Evolutionary conservation across 768 basidiomycete species (phyloP), one percentile per base, ranked within the genome.

Genomic region (Mycena maculata): DNA sequence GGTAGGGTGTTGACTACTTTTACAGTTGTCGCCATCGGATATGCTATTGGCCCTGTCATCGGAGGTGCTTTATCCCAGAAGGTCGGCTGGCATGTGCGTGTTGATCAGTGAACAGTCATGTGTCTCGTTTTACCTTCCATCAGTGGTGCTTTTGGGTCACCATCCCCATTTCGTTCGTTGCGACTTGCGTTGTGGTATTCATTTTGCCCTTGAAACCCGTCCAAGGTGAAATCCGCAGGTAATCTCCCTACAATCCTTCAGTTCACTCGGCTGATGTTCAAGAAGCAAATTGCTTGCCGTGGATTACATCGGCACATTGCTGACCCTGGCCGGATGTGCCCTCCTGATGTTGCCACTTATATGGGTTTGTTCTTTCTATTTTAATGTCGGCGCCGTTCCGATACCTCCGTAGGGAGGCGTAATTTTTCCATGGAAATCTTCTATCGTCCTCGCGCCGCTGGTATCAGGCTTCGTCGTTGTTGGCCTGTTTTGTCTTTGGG

Each of bases 81-180:
- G 57, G 87, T 83, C 5, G 83, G 83, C 54, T 92, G 91, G 91
- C 79, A 85, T 65, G 88, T 89, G 74, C 31, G 85, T 77, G 25
- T 28, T 44, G 3, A 30, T n/a, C 23, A n/a, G 50, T 18, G 28
- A 15, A n/a, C n/a, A n/a, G n/a, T n/a, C n/a, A n/a, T n/a, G n/a
- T n/a, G n/a, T n/a, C n/a, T n/a, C n/a, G n/a, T n/a, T n/a, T n/a
- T n/a, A n/a, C n/a, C n/a, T n/a, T n/a, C n/a, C n/a, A n/a, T 2
- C 50, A 89, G 87, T 92, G 91, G 91, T 91, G 90, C 73, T 91
- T 91, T 75, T 92, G 90, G 88, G 82, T 92, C 50, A 89, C 86
- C 25, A 80, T 92, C 1, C 91, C 91, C 0, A 72, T 90, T 3
- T 87, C 90, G 0, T 75, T 85, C 15, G 71, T 78, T 41, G 84